Conservation (phyloP, 352 stramenopile species). For the Globisporangium cederbergense region DNA sequence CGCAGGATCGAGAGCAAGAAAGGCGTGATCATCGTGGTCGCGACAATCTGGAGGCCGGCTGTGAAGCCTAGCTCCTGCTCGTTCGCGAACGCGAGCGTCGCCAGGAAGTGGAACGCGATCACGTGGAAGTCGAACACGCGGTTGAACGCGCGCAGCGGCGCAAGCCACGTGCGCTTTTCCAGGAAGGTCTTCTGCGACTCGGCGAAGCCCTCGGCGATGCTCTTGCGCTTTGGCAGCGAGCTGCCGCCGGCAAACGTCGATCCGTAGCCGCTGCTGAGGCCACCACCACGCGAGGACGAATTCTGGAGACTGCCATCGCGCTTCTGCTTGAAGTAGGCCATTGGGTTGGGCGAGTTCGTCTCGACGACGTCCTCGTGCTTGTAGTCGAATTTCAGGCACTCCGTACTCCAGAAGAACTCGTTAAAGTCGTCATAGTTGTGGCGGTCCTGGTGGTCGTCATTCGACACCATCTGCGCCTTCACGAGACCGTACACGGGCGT, state of each 20-base stretch:
- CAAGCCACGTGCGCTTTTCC: constrained; percentile 97
- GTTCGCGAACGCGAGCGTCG: constrained; percentile 87
- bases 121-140: constrained; percentile 98
- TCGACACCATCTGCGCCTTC: constrained; percentile 84
- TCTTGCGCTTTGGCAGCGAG: constrained; percentile 58
- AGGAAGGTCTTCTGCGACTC: constrained; percentile 96
- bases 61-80: constrained; percentile 90
- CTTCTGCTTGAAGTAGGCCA: constrained; percentile 50
- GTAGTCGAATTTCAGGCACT: constrained; percentile 94
- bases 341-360: constrained; percentile 56
- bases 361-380: constrained; percentile 86
- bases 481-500: constrained; percentile 93
- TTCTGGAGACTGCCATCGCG: constrained; percentile 20
- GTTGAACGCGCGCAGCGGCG: constrained; percentile 92
- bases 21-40: constrained; percentile 91
- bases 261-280: constrained; percentile 22
- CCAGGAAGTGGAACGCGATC: constrained; percentile 95
- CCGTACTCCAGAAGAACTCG: constrained; percentile 98
- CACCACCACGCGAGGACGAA: constrained; percentile 18
- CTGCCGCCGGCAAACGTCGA: constrained; percentile 16
- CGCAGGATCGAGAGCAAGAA: constrained; percentile 86
- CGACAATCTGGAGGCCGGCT: constrained; percentile 83
- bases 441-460: constrained; percentile 92
- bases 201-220: constrained; percentile 87
- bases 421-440: constrained; percentile 99